Evolutionary conservation across 371 early-diverging fungal species (phyloP).

Genomic region (Circinella minor): DNA sequence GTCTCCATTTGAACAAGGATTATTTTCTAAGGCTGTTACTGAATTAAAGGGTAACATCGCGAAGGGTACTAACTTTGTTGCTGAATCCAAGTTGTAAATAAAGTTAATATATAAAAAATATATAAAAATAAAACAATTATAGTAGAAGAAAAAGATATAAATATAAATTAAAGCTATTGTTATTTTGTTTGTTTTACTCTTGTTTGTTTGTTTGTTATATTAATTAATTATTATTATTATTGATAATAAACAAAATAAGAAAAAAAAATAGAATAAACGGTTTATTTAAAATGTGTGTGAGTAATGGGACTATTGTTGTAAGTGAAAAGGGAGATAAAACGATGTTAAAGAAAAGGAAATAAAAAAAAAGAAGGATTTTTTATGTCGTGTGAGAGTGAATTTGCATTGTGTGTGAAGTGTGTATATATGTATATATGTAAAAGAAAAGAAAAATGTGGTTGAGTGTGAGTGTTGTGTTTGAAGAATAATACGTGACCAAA

Average conservation of each 20-base stretch:
- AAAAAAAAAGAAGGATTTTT: too few species aligned
- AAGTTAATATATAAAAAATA: background rate
- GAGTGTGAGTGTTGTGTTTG: background rate
- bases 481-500: slow-evolving; percentile 1
- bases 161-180: too few species aligned
- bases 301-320: background rate
- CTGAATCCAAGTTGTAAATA: slow-evolving; percentile 31
- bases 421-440: too few species aligned
- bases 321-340: too few species aligned
- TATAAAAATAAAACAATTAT: too few species aligned
- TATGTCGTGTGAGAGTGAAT: too few species aligned
- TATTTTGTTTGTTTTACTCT: too few species aligned
- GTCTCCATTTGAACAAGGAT: slow-evolving; percentile 70
- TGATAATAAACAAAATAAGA: background rate
- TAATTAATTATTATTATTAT: slow-evolving; percentile 3
- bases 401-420: too few species aligned
- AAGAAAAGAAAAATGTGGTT: too few species aligned
- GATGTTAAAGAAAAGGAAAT: too few species aligned
- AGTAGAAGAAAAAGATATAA: too few species aligned
- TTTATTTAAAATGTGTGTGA: slow-evolving; percentile 1
- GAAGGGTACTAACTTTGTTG: slow-evolving; percentile 67
- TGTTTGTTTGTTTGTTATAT: slow-evolving; percentile 7
- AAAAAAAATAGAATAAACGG: background rate
- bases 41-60: slow-evolving; percentile 85
- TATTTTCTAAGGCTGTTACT: slow-evolving; percentile 70